Conservation (phyloP, 1,139 yeast genomes). For the Suhomyces taliae region DNA sequence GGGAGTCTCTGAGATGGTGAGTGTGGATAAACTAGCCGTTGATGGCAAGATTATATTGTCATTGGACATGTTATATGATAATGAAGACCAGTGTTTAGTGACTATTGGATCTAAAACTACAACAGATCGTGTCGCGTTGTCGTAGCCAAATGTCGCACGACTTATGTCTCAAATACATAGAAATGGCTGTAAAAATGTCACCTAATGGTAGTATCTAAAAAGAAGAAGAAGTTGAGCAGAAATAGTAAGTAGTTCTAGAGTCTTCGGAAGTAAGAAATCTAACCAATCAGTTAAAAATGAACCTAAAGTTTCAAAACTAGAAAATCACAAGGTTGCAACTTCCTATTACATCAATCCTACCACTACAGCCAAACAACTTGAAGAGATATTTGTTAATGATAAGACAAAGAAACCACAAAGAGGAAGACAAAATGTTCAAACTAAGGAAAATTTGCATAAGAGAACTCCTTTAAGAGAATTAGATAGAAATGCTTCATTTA, state of each 20-base stretch:
- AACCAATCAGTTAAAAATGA: too few species aligned
- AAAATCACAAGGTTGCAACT: too few species aligned
- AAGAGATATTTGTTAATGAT: not conserved
- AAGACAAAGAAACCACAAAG: not conserved
- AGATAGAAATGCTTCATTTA: slow-evolving; percentile 15
- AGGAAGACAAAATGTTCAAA: not conserved
- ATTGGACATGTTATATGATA: slow-evolving; percentile 23
- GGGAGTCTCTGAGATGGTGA: slow-evolving; percentile 36
- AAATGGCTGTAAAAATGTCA: not conserved
- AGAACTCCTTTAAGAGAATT: too few species aligned
- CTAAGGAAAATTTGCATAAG: not conserved
- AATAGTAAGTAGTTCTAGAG: too few species aligned
- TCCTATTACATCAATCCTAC: not conserved
- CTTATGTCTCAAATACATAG: not conserved
- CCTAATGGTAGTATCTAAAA: slow-evolving; percentile 7
- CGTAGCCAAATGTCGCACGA: not conserved
- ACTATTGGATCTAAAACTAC: too few species aligned
- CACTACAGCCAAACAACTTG: not conserved
- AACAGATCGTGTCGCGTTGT: not conserved
- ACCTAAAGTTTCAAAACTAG: too few species aligned
- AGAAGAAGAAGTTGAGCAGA: slow-evolving; percentile 16
- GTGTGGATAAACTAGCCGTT: slow-evolving; percentile 33
- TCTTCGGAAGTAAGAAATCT: too few species aligned
- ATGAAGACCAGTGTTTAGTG: too few species aligned
- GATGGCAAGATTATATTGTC: slow-evolving; percentile 44